These are phyloP conservation scores for Auricularia heimuer DNA, from an alignment of 768 basidiomycete genomes.

Conservation along the genomic window DNA sequence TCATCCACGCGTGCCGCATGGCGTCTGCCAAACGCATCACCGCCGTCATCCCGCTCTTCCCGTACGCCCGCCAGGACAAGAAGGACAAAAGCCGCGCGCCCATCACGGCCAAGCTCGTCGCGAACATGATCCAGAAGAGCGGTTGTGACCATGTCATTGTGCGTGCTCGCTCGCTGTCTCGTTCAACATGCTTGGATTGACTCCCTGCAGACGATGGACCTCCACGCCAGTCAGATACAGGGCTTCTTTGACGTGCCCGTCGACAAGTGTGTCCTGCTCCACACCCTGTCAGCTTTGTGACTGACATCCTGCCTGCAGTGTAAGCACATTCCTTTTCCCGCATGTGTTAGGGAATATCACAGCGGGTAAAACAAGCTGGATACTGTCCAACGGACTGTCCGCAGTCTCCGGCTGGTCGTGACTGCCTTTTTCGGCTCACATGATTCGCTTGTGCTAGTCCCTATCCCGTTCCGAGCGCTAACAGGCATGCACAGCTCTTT, in stretches of 20 bases:
- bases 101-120: slow-evolving; percentile 95
- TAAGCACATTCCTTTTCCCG: slow-evolving; percentile 1
- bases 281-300: background rate
- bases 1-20: slow-evolving; percentile 99
- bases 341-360: no score
- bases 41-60: slow-evolving; percentile 95
- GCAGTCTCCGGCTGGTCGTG: no score
- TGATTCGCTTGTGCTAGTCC: no score
- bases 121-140: slow-evolving; percentile 90
- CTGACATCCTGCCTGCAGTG: slow-evolving; percentile 3
- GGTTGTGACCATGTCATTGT: slow-evolving; percentile 97
- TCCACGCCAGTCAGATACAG: slow-evolving; percentile 98
- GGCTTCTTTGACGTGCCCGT: slow-evolving; percentile 99
- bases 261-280: slow-evolving; percentile 78
- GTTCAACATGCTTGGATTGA: background rate
- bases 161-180: slow-evolving; percentile 25
- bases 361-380: no score
- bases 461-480: background rate
- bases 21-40: slow-evolving; percentile 98
- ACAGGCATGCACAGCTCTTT: slow-evolving; percentile 54
- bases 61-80: slow-evolving; percentile 96
- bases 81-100: slow-evolving; percentile 98
- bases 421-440: no score
- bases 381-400: no score
- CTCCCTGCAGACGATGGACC: slow-evolving; percentile 72